Base-by-base conservation (phyloP, 805 yeast species). In the Millerago galiae region DNA sequence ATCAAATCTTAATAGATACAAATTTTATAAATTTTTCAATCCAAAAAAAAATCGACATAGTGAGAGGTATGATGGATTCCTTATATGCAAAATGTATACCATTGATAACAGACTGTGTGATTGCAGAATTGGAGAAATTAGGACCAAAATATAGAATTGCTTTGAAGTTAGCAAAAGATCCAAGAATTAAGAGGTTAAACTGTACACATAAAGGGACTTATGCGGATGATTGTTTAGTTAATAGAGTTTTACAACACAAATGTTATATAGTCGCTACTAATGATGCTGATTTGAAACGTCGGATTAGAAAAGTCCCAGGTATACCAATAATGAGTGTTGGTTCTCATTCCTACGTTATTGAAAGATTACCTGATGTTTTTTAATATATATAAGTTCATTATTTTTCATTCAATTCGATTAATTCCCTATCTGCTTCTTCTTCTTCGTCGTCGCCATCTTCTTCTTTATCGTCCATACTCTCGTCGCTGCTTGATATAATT, bases 321-420 rank as follows among this genome's bases (percentile, higher is more conserved):
- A 85, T 93, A 48, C 99, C 99, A 11, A 70, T 93, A 29, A 79
- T 93, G 95, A 87, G 96, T 65, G 99, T 93, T 7, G 99, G 98
- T 29, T 84, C 84, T 2, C 95, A 88, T 61, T 70, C 89, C 1
- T 93, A 91, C 60, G 96, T 86, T 30, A 82, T 93, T 51, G 99
- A 93, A 64, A 78, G 96, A 61, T 74, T 93, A 45, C 99, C 99
- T 2, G 96, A 90, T 62, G 96, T 85, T n/a, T 84, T 84, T 58
- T 84, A 38, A 41, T 1, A 11, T 28, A 17, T 2, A 17, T 14
- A 8, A 29, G 14, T 8, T 25, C 12, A 10, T 11, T 37, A 13
- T 29, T 29, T 17, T 25, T 37, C 27, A 24, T 27, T 15, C 9
- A 38, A 6, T 17, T 38, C 27, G 26, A 38, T 33, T 11, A 38